phyloP scores from a whole-genome alignment of 2,329 filamentous ascomycete genomes.

The Fusarium chuoi region DNA sequence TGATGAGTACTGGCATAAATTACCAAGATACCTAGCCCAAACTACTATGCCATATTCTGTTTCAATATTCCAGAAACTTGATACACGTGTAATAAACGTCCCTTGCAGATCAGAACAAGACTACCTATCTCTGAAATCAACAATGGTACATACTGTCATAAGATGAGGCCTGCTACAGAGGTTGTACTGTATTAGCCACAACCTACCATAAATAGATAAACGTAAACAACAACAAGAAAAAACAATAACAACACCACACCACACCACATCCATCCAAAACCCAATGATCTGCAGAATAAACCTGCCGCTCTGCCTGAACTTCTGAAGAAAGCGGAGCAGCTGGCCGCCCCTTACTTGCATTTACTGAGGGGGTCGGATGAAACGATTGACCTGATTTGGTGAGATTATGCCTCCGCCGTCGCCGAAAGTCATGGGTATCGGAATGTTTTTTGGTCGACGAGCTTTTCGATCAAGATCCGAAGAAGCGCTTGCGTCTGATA shows the following conservation, averaged over 20 bases:
- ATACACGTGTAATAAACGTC: slow-evolving; percentile 20
- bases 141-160: slow-evolving; percentile 8
- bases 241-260: slow-evolving; percentile 22
- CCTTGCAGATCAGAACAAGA: slow-evolving; percentile 30
- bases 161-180: slow-evolving; percentile 28
- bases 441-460: slow-evolving; percentile 36
- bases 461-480: slow-evolving; percentile 42
- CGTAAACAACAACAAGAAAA: neutral
- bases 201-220: slow-evolving; percentile 13
- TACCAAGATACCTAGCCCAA: neutral
- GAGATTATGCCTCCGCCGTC: slow-evolving; percentile 1
- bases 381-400: slow-evolving; percentile 30
- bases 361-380: slow-evolving; percentile 32
- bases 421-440: slow-evolving; percentile 36
- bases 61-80: slow-evolving; percentile 39
- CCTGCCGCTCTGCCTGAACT: neutral
- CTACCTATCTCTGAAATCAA: slow-evolving; percentile 8
- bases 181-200: slow-evolving; percentile 1
- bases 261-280: neutral
- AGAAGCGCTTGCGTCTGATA: slow-evolving; percentile 41
- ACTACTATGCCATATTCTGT: neutral
- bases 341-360: slow-evolving; percentile 31
- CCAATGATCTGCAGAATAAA: slow-evolving; percentile 18
- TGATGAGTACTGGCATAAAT: neutral
- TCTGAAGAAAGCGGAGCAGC: slow-evolving; percentile 14